phyloP scores from a whole-genome alignment of 495 filamentous ascomycete species.

The Penicillium antarcticum region DNA sequence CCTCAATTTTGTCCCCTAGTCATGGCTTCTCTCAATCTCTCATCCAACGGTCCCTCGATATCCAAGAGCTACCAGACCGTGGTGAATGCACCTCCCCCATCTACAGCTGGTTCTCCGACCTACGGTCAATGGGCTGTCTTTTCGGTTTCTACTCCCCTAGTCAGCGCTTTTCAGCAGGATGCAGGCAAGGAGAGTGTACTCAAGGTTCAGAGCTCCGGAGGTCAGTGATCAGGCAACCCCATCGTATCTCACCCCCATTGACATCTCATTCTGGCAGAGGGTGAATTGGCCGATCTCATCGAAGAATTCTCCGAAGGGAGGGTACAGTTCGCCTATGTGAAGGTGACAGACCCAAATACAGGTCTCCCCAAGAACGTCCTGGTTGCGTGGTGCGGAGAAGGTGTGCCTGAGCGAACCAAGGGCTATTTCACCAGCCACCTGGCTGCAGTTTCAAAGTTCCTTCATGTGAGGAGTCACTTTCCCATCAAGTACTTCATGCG shows the following conservation, averaged over 20 bases:
- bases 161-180: constrained; percentile 86
- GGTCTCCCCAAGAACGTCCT: constrained; percentile 87
- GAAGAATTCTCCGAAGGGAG: constrained; percentile 97
- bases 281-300: constrained; percentile 89
- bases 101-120: constrained; percentile 63
- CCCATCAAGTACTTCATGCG: not conserved
- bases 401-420: constrained; percentile 96
- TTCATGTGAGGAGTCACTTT: constrained; percentile 58
- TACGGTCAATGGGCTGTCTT: constrained; percentile 89
- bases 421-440: constrained; percentile 97
- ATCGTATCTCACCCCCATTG: not conserved
- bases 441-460: constrained; percentile 79
- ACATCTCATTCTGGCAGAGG: constrained; percentile 54
- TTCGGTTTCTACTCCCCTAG: constrained; percentile 82
- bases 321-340: constrained; percentile 94
- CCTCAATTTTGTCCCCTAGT: constrained; percentile 2
- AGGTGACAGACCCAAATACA: constrained; percentile 93
- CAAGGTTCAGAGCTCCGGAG: constrained; percentile 89
- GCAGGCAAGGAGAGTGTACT: constrained; percentile 86
- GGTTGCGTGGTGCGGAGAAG: constrained; percentile 96
- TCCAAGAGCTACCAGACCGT: constrained; percentile 88
- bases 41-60: constrained; percentile 86
- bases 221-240: constrained; percentile 44
- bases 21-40: constrained; percentile 93
- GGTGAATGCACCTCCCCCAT: constrained; percentile 65